Evolutionary conservation across 208 protist species (phyloP).

Genomic region (Histomonas meleagridis): DNA sequence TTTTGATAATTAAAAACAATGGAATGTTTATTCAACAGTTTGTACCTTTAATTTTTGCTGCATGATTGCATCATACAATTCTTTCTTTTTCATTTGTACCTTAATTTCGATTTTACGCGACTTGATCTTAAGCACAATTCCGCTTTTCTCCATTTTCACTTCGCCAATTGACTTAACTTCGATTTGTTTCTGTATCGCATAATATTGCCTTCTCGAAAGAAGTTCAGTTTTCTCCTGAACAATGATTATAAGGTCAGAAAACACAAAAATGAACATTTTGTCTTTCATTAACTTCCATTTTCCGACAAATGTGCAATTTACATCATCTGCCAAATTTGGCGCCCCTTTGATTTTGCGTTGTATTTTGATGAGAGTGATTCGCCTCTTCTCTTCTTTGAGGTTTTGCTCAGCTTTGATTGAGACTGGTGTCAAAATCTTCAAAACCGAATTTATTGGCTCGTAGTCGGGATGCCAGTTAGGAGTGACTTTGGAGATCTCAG

Average conservation of each 20-base stretch:
- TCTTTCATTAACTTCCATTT: not conserved
- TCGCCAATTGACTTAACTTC: not conserved
- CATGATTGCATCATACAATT: too few species aligned
- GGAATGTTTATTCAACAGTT: too few species aligned
- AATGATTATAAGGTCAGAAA: not conserved
- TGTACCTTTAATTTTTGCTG: too few species aligned
- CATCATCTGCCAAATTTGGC: not conserved
- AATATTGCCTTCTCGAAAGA: not conserved
- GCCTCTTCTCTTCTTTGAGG: not conserved
- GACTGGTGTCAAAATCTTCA: not conserved
- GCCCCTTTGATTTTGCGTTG: not conserved
- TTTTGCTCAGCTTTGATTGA: not conserved
- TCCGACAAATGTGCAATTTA: not conserved
- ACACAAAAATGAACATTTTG: not conserved
- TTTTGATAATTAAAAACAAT: too few species aligned
- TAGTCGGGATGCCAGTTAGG: not conserved
- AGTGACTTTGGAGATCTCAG: not conserved
- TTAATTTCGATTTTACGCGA: too few species aligned
- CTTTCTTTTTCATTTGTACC: too few species aligned
- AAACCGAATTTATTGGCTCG: not conserved
- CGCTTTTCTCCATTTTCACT: not conserved
- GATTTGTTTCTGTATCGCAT: not conserved
- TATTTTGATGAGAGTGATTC: not conserved
- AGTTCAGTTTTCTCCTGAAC: not conserved
- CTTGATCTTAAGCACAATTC: too few species aligned